These are phyloP conservation scores for Laguncularia racemosa DNA, from an alignment of 345 rosid genomes.

Conservation along the genomic window DNA sequence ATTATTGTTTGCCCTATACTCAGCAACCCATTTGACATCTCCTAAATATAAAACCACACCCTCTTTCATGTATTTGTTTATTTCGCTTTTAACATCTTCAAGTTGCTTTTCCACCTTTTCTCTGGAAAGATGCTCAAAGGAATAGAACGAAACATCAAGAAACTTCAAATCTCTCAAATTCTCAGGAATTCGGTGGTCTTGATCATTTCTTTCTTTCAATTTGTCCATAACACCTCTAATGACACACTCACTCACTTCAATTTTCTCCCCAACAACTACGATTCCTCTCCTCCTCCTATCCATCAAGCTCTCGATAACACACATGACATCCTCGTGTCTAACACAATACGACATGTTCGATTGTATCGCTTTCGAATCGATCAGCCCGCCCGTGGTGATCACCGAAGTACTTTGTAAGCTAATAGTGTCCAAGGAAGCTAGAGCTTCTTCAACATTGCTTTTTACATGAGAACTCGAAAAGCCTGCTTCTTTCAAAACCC, in stretches of 20 bases:
- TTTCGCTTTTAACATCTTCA: conserved; percentile 39
- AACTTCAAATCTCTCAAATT: conserved; percentile 51
- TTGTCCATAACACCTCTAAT: conserved; percentile 53
- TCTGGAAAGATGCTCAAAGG: conserved; percentile 40
- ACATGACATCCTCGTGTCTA: conserved; percentile 51
- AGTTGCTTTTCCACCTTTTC: conserved; percentile 48
- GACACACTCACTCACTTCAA: conserved; percentile 39
- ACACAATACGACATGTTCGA: conserved; percentile 22
- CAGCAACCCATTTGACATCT: conserved; percentile 62
- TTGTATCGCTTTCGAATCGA: too few species aligned
- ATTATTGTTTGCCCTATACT: conserved; percentile 22
- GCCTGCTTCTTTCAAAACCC: conserved; percentile 30
- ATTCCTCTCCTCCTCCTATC: conserved; percentile 28
- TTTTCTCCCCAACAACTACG: conserved; percentile 69
- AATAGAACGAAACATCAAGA: conserved; percentile 32
- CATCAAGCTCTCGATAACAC: conserved; percentile 49
- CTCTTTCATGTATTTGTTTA: conserved; percentile 24
- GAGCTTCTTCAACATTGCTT: conserved; percentile 24
- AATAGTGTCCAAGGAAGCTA: background rate
- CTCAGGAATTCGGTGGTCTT: conserved; percentile 20
- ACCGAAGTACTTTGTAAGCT: too few species aligned
- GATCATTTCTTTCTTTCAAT: conserved; percentile 41
- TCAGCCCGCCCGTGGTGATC: too few species aligned
- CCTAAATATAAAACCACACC: conserved; percentile 60
- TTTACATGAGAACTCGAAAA: conserved; percentile 36